Conservation (phyloP, 1,284 basidiomycete species). For the Boletus smithii region DNA sequence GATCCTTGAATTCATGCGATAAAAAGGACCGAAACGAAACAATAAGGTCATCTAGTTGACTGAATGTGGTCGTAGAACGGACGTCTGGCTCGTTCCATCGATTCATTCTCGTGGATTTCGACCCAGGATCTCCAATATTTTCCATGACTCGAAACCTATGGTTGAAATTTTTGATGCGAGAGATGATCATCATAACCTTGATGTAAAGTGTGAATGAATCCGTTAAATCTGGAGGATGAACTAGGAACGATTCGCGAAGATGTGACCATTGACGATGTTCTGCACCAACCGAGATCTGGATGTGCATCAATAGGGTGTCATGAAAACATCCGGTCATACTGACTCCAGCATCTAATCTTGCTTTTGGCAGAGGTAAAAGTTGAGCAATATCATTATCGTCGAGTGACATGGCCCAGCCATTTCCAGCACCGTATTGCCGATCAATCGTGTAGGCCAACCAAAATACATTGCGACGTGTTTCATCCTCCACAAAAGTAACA, state of each 20-base stretch:
- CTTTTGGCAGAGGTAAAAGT: slow-evolving; percentile 59
- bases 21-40: slow-evolving; percentile 57
- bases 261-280: slow-evolving; percentile 68
- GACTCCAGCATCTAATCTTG: slow-evolving; percentile 61
- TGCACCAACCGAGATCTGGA: slow-evolving; percentile 50
- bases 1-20: slow-evolving; percentile 53
- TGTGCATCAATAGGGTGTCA: slow-evolving; percentile 16
- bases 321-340: slow-evolving; percentile 24
- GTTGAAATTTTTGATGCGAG: slow-evolving; percentile 70
- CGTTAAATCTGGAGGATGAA: slow-evolving; percentile 59
- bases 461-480: slow-evolving; percentile 66
- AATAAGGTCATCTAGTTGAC: slow-evolving; percentile 59
- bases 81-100: slow-evolving; percentile 44
- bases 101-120: slow-evolving; percentile 16
- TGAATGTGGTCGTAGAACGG: slow-evolving; percentile 58
- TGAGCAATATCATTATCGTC: slow-evolving; percentile 72
- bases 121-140: slow-evolving; percentile 47
- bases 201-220: slow-evolving; percentile 76
- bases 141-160: slow-evolving; percentile 59
- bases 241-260: slow-evolving; percentile 52
- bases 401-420: slow-evolving; percentile 67
- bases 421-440: slow-evolving; percentile 60
- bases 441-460: slow-evolving; percentile 71
- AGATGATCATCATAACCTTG: slow-evolving; percentile 65
- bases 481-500: slow-evolving; percentile 61